phyloP scores from a whole-genome alignment of 225 moss, liverwort and hornwort genomes.

The Bryoerythrophyllum caledonicum region DNA sequence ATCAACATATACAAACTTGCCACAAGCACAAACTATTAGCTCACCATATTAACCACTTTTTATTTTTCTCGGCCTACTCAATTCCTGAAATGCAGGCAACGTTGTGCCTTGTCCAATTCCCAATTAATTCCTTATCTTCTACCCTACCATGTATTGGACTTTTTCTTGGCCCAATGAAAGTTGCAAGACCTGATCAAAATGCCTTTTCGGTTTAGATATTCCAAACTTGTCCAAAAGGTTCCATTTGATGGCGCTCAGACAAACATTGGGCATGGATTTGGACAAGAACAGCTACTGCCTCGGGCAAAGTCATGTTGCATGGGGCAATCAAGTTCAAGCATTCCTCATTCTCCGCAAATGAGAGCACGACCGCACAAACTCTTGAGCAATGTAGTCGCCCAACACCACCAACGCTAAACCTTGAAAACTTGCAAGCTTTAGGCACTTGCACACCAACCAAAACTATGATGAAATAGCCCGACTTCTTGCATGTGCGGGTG shows the following conservation, averaged over 20 bases:
- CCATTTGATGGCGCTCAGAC: background rate
- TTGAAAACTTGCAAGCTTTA: background rate
- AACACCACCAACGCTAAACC: background rate
- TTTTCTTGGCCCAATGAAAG: background rate
- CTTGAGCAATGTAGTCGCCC: background rate
- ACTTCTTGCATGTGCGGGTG: background rate
- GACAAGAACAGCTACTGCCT: background rate
- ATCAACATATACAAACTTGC: background rate
- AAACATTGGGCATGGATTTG: background rate
- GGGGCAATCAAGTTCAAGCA: constrained; percentile 1
- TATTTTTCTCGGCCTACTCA: background rate
- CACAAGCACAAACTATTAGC: too few relatives aligned
- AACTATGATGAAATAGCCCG: background rate
- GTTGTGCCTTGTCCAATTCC: background rate
- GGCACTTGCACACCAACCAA: background rate
- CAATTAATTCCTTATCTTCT: background rate
- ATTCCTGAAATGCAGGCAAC: background rate
- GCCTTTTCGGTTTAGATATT: background rate
- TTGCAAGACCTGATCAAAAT: background rate
- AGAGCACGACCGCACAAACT: background rate
- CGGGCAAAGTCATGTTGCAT: background rate
- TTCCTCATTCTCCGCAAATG: background rate
- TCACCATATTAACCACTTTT: too few relatives aligned
- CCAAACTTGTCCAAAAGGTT: background rate
- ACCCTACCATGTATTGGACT: background rate